phyloP scores from a whole-genome alignment of 1,139 yeast species.

The Kluyveromyces sp. region DNA sequence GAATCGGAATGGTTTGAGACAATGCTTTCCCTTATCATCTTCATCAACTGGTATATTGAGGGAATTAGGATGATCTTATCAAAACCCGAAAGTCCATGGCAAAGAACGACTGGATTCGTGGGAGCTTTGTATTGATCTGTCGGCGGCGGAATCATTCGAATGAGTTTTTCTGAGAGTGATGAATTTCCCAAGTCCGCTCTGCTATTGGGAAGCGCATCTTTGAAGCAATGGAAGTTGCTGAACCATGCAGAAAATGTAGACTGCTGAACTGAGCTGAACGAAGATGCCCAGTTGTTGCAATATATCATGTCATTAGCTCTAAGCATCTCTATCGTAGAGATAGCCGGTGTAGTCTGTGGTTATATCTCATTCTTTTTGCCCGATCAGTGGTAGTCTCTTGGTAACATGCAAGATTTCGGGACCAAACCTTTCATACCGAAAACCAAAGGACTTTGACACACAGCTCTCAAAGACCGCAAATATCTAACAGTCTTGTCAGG shows the following conservation, averaged over 20 bases:
- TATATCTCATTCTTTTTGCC: no score
- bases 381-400: no score
- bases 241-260: neutral
- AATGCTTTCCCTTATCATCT: constrained; percentile 22
- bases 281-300: neutral
- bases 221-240: neutral
- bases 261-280: neutral
- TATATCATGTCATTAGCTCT: neutral
- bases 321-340: neutral
- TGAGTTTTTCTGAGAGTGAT: neutral
- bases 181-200: neutral
- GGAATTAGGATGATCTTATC: constrained; percentile 54
- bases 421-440: no score
- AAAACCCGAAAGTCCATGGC: constrained; percentile 83
- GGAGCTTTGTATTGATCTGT: constrained; percentile 35
- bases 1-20: constrained; percentile 18
- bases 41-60: constrained; percentile 31
- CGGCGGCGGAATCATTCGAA: constrained; percentile 10
- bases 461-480: no score
- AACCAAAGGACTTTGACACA: no score
- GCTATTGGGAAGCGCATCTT: neutral
- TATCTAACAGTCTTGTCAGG: no score
- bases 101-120: constrained; percentile 60
- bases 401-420: neutral
- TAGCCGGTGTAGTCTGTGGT: no score